phyloP scores from a whole-genome alignment of 1,284 basidiomycete genomes.

The Omphalotus olearius region DNA sequence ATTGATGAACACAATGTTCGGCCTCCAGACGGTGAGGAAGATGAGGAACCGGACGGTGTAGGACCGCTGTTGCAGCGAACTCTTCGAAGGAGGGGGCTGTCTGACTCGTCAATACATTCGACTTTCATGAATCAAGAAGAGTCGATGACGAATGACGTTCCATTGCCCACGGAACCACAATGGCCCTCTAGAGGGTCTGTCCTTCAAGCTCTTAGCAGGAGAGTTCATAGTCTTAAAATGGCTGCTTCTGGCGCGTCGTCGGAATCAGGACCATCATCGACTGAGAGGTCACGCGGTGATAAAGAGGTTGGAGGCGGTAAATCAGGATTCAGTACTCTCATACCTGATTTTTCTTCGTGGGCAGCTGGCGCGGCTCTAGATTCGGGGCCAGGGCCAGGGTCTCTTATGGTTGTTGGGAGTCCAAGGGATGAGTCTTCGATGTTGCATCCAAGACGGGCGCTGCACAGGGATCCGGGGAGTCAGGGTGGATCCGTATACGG shows the following conservation, averaged over 20 bases:
- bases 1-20: constrained; percentile 51
- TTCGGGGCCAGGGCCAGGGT: background rate
- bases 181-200: constrained; percentile 43
- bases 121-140: constrained; percentile 63
- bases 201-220: constrained; percentile 47
- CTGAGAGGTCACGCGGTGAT: background rate
- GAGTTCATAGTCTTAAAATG: constrained; percentile 42
- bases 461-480: background rate
- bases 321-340: background rate
- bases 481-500: background rate
- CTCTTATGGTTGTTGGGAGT: constrained; percentile 5
- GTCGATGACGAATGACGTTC: constrained; percentile 13
- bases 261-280: constrained; percentile 2
- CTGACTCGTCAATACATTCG: constrained; percentile 87
- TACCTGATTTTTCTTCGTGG: constrained; percentile 7
- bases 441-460: background rate
- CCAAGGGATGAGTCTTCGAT: constrained; percentile 11
- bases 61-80: constrained; percentile 59
- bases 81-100: constrained; percentile 75
- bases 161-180: background rate
- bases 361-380: constrained; percentile 1
- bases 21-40: constrained; percentile 27
- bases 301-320: background rate
- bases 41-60: constrained; percentile 34
- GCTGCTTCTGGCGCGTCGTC: constrained; percentile 7